Evolutionary conservation across 805 yeast genomes (phyloP), one percentile per base, ranked within the genome.

Genomic region (Suhomyces kilbournensis): DNA sequence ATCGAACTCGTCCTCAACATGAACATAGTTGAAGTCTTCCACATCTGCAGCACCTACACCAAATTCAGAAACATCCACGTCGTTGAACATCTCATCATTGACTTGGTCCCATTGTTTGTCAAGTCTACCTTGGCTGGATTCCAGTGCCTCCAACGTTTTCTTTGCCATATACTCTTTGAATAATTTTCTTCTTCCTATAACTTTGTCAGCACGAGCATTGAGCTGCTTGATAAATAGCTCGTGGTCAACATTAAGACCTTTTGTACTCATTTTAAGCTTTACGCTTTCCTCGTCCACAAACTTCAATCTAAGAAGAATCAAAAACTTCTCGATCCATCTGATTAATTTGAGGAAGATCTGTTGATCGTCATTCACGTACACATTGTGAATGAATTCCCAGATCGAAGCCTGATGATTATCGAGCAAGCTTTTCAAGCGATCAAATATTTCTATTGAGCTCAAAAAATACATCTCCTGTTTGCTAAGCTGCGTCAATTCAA

Each of bases 281-380:
- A 75, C 70, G 15, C 64, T 67, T 0, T 68, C 69, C 6, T 70
- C 63, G 4, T 72, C 72, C 10, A 60, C 70, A 61, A 78, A 84
- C 52, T 92, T 89, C 49, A 76, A 73, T 52, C 88, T 79, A 48
- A 92, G 70, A 55, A 89, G 82, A 10, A 74, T 71, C 25, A 91
- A 71, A 49, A 90, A 82, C 17, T 76, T 72, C 53, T 87, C 83
- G 44, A 90, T 75, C 97, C 97, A 93, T 5, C 68, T 67, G 44
- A 90, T 77, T 49, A 94, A 70, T 3, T 84, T 83, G 48, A 84
- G 82, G 69, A 93, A 93, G 4, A 93, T 70, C 4, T 84, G 81
- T 30, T 81, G 80, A 35, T 82, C 75, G 63, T 93, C 98, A 56
- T 88, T 83, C n/a, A 77, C 55, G 66, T 92, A 91, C n/a, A 91